Conservation (phyloP, 1,139 yeast species). For the Wickerhamomyces sp. region DNA sequence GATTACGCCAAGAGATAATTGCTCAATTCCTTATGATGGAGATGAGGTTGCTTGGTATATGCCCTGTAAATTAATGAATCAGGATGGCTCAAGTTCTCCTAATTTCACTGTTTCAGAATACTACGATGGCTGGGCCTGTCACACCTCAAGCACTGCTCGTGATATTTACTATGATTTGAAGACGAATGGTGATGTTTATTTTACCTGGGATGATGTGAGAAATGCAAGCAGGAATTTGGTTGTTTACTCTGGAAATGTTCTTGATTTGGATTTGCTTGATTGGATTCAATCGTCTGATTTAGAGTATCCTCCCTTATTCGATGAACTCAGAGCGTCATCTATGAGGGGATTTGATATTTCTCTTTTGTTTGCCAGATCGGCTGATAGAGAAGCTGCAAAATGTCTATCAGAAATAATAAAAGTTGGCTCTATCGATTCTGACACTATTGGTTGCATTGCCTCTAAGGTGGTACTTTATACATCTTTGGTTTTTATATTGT, state of each 20-base stretch:
- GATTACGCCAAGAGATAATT: conserved; percentile 65
- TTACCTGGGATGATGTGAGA: conserved; percentile 82
- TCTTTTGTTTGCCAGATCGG: conserved; percentile 61
- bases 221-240: conserved; percentile 72
- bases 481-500: conserved; percentile 77
- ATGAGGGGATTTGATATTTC: conserved; percentile 80
- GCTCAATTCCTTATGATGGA: conserved; percentile 62
- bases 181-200: conserved; percentile 71
- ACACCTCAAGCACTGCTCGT: conserved; percentile 69
- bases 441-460: conserved; percentile 94
- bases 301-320: conserved; percentile 68
- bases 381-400: conserved; percentile 66
- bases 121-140: conserved; percentile 89
- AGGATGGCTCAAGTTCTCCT: conserved; percentile 65
- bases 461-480: conserved; percentile 75
- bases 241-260: conserved; percentile 82
- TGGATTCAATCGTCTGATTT: conserved; percentile 71
- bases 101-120: conserved; percentile 51
- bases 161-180: conserved; percentile 57
- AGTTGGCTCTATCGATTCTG: conserved; percentile 86
- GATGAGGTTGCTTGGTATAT: conserved; percentile 86
- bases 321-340: conserved; percentile 52
- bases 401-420: conserved; percentile 85
- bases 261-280: conserved; percentile 69
- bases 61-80: conserved; percentile 75